Conservation (phyloP, 139 green algal species). For the Zygnema cylindricum region DNA sequence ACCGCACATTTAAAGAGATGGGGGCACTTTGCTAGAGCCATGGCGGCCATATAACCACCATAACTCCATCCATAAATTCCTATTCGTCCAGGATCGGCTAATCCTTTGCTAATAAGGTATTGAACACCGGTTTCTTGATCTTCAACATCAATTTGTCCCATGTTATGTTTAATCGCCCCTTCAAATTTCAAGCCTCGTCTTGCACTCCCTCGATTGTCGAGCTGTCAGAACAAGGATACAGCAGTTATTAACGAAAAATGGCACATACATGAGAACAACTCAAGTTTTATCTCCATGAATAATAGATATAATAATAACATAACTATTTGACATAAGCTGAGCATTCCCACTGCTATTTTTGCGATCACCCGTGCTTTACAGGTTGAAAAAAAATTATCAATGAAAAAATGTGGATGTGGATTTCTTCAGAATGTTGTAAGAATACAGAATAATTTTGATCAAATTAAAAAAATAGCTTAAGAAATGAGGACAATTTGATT, state of each 20-base stretch:
- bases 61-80: conserved; percentile 70
- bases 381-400: no score
- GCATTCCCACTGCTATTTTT: no score
- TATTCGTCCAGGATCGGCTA: conserved; percentile 61
- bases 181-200: conserved; percentile 63
- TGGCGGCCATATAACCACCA: conserved; percentile 65
- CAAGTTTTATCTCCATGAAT: no score
- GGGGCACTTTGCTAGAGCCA: conserved; percentile 52
- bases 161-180: conserved; percentile 54
- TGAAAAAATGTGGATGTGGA: no score
- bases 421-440: no score
- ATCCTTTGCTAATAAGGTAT: conserved; percentile 48
- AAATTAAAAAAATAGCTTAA: no score
- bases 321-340: no score
- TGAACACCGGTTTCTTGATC: conserved; percentile 63
- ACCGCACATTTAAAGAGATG: conserved; percentile 62
- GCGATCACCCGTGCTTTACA: no score
- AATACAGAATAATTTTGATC: no score
- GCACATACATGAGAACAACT: no score
- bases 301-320: no score
- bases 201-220: conserved; percentile 66
- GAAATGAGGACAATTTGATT: no score
- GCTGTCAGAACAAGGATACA: conserved; percentile 27
- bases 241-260: not conserved
- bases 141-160: conserved; percentile 63